phyloP scores from a whole-genome alignment of 257 asterid genomes.

The Primulina tabacum region DNA sequence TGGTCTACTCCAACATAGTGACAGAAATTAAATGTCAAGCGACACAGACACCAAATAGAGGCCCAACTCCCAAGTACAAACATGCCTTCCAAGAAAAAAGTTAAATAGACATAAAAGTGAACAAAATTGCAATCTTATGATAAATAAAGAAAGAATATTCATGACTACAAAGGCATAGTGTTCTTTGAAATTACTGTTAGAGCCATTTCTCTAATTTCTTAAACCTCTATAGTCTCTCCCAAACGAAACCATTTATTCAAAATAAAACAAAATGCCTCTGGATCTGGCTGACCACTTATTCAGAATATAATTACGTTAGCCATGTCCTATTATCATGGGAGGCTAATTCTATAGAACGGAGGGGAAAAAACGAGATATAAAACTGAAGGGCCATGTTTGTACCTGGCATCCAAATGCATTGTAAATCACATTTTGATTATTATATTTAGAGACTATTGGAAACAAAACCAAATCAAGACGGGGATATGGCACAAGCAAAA shows the following conservation, averaged over 20 bases:
- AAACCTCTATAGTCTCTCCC: background rate
- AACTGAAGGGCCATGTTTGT: background rate
- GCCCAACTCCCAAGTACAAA: background rate
- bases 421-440: background rate
- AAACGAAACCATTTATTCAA: background rate
- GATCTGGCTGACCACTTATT: background rate
- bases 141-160: background rate
- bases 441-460: background rate
- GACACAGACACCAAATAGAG: too few relatives aligned
- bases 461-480: background rate
- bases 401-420: conserved; percentile 1
- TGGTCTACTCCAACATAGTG: background rate
- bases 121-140: background rate
- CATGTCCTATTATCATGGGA: background rate
- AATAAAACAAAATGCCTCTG: background rate
- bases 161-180: background rate
- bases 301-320: background rate
- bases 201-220: background rate
- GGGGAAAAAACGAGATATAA: background rate
- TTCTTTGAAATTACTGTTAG: background rate
- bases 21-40: background rate
- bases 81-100: background rate
- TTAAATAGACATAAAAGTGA: background rate
- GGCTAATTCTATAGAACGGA: background rate
- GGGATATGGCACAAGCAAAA: conserved; percentile 4